These are phyloP conservation scores for Nicotiana paniculata DNA, from an alignment of 257 asterid genomes.

Conservation along the genomic window DNA sequence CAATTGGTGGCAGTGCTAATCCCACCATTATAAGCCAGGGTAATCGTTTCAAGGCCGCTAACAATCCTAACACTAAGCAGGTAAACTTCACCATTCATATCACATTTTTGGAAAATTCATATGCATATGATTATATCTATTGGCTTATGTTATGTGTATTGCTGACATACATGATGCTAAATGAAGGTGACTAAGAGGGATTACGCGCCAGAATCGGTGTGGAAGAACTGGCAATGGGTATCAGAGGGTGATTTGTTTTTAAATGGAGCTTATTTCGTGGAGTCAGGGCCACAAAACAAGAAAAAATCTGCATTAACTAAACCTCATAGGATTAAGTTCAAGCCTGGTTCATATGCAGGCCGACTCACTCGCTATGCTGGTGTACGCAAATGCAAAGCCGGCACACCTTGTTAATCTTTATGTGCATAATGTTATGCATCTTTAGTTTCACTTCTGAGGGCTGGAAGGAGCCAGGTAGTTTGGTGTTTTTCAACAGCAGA, in stretches of 20 bases:
- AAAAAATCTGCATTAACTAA: slow-evolving; percentile 8
- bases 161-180: not conserved
- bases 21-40: slow-evolving; percentile 69
- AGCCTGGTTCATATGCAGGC: slow-evolving; percentile 13
- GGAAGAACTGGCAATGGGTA: slow-evolving; percentile 52
- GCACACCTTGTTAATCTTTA: slow-evolving; percentile 1
- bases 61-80: slow-evolving; percentile 34
- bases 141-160: not conserved
- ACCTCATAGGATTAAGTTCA: slow-evolving; percentile 21
- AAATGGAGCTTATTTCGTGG: slow-evolving; percentile 40
- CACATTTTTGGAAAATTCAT: too few relatives aligned
- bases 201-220: slow-evolving; percentile 18
- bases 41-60: slow-evolving; percentile 46
- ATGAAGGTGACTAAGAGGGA: slow-evolving; percentile 47
- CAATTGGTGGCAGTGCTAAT: slow-evolving; percentile 54
- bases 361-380: slow-evolving; percentile 12
- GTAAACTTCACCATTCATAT: slow-evolving; percentile 15
- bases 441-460: not conserved
- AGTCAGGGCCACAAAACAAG: slow-evolving; percentile 35
- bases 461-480: not conserved
- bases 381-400: not conserved
- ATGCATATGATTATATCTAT: not conserved
- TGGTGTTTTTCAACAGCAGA: not conserved
- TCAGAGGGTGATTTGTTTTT: slow-evolving; percentile 41
- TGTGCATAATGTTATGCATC: not conserved